phyloP scores from a whole-genome alignment of 2,329 filamentous ascomycete genomes.

The Xylaria polymorpha region DNA sequence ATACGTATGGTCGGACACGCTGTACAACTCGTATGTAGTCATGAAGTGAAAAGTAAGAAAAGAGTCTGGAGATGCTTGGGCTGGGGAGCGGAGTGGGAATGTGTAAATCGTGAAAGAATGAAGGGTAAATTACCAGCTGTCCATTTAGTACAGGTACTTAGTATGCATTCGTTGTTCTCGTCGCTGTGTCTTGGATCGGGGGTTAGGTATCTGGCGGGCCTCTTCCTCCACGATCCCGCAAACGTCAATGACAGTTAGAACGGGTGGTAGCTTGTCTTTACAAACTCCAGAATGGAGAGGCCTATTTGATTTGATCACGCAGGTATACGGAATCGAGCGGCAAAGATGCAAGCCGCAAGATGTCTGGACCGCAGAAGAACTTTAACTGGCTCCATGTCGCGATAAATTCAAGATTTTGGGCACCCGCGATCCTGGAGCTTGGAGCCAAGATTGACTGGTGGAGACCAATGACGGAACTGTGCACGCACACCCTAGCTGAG shows the following conservation, averaged over 20 bases:
- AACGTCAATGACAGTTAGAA: neutral
- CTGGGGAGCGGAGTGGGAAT: neutral
- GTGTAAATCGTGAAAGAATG: slow-evolving; percentile 10
- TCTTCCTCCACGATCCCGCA: neutral
- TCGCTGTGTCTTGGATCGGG: slow-evolving; percentile 6
- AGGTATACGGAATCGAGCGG: neutral
- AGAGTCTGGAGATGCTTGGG: neutral
- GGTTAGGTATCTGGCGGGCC: neutral
- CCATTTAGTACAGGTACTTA: neutral
- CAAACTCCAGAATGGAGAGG: slow-evolving; percentile 3
- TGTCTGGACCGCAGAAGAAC: slow-evolving; percentile 35
- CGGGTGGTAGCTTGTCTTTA: neutral
- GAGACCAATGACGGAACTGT: slow-evolving; percentile 41
- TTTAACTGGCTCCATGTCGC: slow-evolving; percentile 23
- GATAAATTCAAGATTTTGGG: slow-evolving; percentile 33
- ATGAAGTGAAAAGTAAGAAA: neutral
- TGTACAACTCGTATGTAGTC: neutral
- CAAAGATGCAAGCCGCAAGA: slow-evolving; percentile 30
- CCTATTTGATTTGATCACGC: neutral
- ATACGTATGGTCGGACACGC: neutral
- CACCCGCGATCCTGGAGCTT: slow-evolving; percentile 31
- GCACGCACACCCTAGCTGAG: slow-evolving; percentile 27
- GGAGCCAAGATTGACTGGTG: slow-evolving; percentile 36
- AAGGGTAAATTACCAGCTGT: slow-evolving; percentile 16
- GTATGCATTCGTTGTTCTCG: slow-evolving; percentile 10